These are phyloP conservation scores for Onygenales sp. DNA, from an alignment of 2,329 filamentous ascomycete genomes.

Conservation along the genomic window DNA sequence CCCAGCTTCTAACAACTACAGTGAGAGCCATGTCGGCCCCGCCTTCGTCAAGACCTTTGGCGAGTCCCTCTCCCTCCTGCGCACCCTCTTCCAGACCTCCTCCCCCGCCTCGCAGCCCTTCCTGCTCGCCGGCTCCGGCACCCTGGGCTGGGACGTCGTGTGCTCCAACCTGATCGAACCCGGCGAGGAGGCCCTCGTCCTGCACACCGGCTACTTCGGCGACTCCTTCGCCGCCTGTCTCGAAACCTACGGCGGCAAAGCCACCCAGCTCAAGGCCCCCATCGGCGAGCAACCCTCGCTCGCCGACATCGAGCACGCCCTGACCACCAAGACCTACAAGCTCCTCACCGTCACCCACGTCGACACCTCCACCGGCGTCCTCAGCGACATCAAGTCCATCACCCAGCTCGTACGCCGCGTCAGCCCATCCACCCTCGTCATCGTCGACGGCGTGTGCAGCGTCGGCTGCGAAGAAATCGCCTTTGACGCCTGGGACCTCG, in stretches of 20 bases:
- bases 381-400: slow-evolving; percentile 80
- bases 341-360: slow-evolving; percentile 91
- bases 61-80: slow-evolving; percentile 76
- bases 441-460: slow-evolving; percentile 95
- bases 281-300: slow-evolving; percentile 83
- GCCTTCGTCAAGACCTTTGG: slow-evolving; percentile 86
- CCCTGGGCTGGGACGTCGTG: slow-evolving; percentile 92
- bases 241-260: slow-evolving; percentile 78
- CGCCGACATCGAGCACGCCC: slow-evolving; percentile 75
- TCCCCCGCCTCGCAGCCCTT: slow-evolving; percentile 79
- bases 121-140: slow-evolving; percentile 87
- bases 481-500: slow-evolving; percentile 90
- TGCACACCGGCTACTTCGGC: slow-evolving; percentile 95
- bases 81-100: slow-evolving; percentile 88
- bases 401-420: slow-evolving; percentile 75
- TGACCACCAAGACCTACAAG: slow-evolving; percentile 90
- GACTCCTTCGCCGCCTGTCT: slow-evolving; percentile 92
- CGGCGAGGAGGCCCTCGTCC: slow-evolving; percentile 81
- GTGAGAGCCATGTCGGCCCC: slow-evolving; percentile 86
- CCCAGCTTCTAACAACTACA: slow-evolving; percentile 27
- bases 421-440: slow-evolving; percentile 80
- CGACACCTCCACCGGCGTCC: slow-evolving; percentile 91
- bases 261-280: slow-evolving; percentile 79
- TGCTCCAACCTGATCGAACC: slow-evolving; percentile 86
- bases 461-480: slow-evolving; percentile 92